A percentile compares a stretch with the other conserved stretches of the same genome.
Evolutionary conservation across 2,329 filamentous ascomycete species (phyloP).

Genomic region (Drechslerella coelobrocha): DNA sequence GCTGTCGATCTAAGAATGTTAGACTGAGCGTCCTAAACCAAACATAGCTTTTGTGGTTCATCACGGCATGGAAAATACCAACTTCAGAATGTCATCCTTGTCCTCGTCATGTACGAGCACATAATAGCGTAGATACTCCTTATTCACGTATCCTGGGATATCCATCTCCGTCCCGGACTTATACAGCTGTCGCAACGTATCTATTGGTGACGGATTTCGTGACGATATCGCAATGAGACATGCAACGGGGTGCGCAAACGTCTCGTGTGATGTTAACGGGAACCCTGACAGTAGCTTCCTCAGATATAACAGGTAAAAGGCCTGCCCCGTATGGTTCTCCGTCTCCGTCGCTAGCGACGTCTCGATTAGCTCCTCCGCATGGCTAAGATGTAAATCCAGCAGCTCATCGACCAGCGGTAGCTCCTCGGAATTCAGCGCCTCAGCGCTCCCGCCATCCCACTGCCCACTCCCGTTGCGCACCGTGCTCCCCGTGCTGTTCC

Average conservation of each 20-base stretch:
- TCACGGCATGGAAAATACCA: slow-evolving; percentile 36
- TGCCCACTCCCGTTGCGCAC: slow-evolving; percentile 25
- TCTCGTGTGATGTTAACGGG: slow-evolving; percentile 82
- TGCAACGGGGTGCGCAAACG: slow-evolving; percentile 91
- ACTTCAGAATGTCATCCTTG: slow-evolving; percentile 83
- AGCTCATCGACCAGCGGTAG: slow-evolving; percentile 75
- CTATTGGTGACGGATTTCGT: slow-evolving; percentile 79
- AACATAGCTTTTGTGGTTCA: background rate
- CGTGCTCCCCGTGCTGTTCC: slow-evolving; percentile 6
- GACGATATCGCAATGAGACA: slow-evolving; percentile 96
- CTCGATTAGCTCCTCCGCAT: slow-evolving; percentile 68
- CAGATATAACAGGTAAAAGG: slow-evolving; percentile 85
- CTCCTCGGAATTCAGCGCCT: slow-evolving; percentile 63
- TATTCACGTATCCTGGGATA: slow-evolving; percentile 84
- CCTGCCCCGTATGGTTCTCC: slow-evolving; percentile 56
- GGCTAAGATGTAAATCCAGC: slow-evolving; percentile 77
- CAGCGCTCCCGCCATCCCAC: slow-evolving; percentile 27
- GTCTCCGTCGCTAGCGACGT: slow-evolving; percentile 50
- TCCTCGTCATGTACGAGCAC: slow-evolving; percentile 97
- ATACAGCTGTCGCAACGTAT: slow-evolving; percentile 84
- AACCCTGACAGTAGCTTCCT: slow-evolving; percentile 81
- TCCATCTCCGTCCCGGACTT: slow-evolving; percentile 73
- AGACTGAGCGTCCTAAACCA: slow-evolving; percentile 30
- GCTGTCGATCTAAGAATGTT: slow-evolving; percentile 68
- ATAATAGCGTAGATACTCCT: slow-evolving; percentile 93